Evolutionary conservation across 345 rosid genomes (phyloP).

Genomic region (Physaria fendleri): DNA sequence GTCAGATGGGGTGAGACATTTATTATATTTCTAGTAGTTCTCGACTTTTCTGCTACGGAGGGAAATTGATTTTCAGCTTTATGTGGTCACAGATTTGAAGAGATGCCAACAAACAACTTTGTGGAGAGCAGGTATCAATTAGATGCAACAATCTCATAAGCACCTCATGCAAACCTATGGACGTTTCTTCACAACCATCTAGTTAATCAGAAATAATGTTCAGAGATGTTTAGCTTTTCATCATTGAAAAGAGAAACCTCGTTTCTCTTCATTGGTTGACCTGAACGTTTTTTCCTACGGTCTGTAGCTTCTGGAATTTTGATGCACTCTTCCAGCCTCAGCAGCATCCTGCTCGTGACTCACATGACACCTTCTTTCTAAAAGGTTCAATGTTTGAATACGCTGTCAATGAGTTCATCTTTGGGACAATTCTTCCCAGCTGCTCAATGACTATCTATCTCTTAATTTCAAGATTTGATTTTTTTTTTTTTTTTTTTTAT

Average conservation of each 20-base stretch:
- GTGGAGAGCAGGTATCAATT: slow-evolving; percentile 84
- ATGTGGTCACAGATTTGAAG: slow-evolving; percentile 65
- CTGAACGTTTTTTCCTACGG: not conserved
- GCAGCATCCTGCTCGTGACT: slow-evolving; percentile 98
- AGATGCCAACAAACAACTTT: slow-evolving; percentile 90
- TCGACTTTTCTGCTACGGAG: not conserved
- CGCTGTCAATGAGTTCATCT: not conserved
- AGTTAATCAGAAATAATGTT: not conserved
- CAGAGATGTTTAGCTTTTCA: not conserved
- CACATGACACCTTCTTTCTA: slow-evolving; percentile 91
- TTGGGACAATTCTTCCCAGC: not conserved
- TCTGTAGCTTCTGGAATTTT: slow-evolving; percentile 91
- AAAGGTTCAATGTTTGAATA: slow-evolving; percentile 41
- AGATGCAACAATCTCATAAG: not conserved
- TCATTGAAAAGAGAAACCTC: not conserved
- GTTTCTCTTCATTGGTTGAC: not conserved
- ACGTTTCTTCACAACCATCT: not conserved
- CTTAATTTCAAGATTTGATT: not conserved
- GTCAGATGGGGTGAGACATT: slow-evolving; percentile 62
- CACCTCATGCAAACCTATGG: not conserved
- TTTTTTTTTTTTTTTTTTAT: no score
- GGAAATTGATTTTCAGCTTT: not conserved
- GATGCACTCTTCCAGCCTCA: slow-evolving; percentile 97
- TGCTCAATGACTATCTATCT: not conserved
- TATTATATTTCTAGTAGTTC: not conserved